Evolutionary conservation across 345 rosid species (phyloP).

Genomic region (Acer campestre): DNA sequence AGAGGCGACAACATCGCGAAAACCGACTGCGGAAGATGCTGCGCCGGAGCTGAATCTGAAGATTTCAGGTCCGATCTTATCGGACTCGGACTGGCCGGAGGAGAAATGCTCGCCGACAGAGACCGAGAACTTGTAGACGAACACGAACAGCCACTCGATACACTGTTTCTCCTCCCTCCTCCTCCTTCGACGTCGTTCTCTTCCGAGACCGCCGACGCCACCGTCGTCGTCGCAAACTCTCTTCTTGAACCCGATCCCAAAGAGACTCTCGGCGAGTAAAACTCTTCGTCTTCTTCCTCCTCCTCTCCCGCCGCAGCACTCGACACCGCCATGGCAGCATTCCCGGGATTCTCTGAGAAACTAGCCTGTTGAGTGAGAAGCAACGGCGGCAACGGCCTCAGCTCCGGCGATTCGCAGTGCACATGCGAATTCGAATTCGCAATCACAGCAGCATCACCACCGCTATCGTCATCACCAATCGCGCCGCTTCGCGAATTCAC

Average conservation of each 20-base stretch:
- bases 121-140: slow-evolving; percentile 82
- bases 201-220: not conserved
- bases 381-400: slow-evolving; percentile 90
- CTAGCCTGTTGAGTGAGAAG: slow-evolving; percentile 60
- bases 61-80: slow-evolving; percentile 61
- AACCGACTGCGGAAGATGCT: slow-evolving; percentile 14
- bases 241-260: slow-evolving; percentile 73
- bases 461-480: slow-evolving; percentile 30
- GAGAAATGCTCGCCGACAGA: slow-evolving; percentile 76
- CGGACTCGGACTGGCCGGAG: slow-evolving; percentile 69
- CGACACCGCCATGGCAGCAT: slow-evolving; percentile 48
- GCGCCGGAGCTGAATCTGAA: slow-evolving; percentile 32
- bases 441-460: not conserved
- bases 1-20: slow-evolving; percentile 35
- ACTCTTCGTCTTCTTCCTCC: slow-evolving; percentile 50
- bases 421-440: slow-evolving; percentile 5
- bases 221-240: slow-evolving; percentile 40
- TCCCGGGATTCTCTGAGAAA: slow-evolving; percentile 39
- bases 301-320: slow-evolving; percentile 46
- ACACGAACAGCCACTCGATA: slow-evolving; percentile 54
- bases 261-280: slow-evolving; percentile 89
- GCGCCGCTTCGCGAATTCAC: slow-evolving; percentile 44
- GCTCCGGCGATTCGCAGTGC: slow-evolving; percentile 69
- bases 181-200: slow-evolving; percentile 31
- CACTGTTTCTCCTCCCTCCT: slow-evolving; percentile 30